phyloP scores from a whole-genome alignment of 2,329 filamentous ascomycete genomes.

The Pezicula neosporulosa region DNA sequence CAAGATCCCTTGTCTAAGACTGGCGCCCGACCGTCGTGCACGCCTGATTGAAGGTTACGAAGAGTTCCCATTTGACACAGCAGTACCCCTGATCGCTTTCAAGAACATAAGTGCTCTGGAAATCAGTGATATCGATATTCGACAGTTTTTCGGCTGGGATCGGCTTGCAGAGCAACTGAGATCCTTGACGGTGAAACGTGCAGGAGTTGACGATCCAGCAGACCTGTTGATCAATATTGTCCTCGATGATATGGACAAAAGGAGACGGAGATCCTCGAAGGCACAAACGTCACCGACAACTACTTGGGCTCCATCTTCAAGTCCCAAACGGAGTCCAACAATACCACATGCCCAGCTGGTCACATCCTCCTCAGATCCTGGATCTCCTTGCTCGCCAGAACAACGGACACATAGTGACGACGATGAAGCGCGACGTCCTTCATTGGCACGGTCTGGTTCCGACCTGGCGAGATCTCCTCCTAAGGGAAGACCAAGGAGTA shows the following conservation, averaged over 20 bases:
- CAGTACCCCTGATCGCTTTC: slow-evolving; percentile 93
- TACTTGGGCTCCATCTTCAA: slow-evolving; percentile 57
- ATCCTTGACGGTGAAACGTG: slow-evolving; percentile 84
- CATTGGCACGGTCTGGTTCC: slow-evolving; percentile 25
- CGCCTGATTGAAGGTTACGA: slow-evolving; percentile 90
- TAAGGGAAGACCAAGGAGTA: slow-evolving; percentile 61
- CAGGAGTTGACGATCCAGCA: slow-evolving; percentile 81
- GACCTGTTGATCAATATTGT: slow-evolving; percentile 92
- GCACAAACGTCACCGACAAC: slow-evolving; percentile 75
- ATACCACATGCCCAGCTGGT: slow-evolving; percentile 63
- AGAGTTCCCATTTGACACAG: slow-evolving; percentile 96
- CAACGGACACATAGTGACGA: slow-evolving; percentile 28
- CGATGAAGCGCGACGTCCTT: slow-evolving; percentile 15
- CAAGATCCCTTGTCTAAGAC: slow-evolving; percentile 87
- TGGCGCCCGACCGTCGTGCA: slow-evolving; percentile 91
- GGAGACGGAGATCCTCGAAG: slow-evolving; percentile 84
- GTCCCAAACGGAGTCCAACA: slow-evolving; percentile 59
- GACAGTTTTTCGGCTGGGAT: slow-evolving; percentile 98
- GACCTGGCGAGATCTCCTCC: slow-evolving; percentile 24
- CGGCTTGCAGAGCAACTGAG: slow-evolving; percentile 86
- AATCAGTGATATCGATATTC: slow-evolving; percentile 92
- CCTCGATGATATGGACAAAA: slow-evolving; percentile 92
- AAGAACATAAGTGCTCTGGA: slow-evolving; percentile 95
- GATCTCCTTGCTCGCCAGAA: slow-evolving; percentile 49
- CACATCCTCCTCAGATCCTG: slow-evolving; percentile 66